These are phyloP conservation scores for Colletotrichum viniferum DNA, from an alignment of 2,329 filamentous ascomycete species.

Conservation along the genomic window DNA sequence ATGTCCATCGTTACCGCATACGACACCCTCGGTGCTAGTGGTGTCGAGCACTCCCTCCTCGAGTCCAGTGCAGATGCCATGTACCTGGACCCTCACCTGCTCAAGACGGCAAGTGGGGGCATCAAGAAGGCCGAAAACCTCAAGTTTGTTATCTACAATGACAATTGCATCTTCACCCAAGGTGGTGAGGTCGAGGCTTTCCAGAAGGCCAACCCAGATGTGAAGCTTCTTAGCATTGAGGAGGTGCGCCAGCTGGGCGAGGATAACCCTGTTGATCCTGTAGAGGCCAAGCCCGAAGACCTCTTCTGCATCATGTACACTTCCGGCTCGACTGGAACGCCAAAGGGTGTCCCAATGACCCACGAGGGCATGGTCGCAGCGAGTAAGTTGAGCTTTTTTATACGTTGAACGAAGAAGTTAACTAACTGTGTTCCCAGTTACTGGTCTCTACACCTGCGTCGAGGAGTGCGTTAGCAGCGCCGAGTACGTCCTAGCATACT, in stretches of 20 bases:
- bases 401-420: slow-evolving; percentile 10
- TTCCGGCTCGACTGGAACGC: slow-evolving; percentile 85
- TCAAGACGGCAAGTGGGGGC: slow-evolving; percentile 62
- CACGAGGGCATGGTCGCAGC: slow-evolving; percentile 83
- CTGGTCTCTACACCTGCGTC: slow-evolving; percentile 80
- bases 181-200: slow-evolving; percentile 58
- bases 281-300: slow-evolving; percentile 75
- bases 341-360: slow-evolving; percentile 85
- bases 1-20: slow-evolving; percentile 94
- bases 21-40: slow-evolving; percentile 85
- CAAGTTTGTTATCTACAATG: slow-evolving; percentile 68
- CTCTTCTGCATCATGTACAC: slow-evolving; percentile 87
- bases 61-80: slow-evolving; percentile 83
- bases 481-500: slow-evolving; percentile 85
- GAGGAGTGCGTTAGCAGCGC: slow-evolving; percentile 77
- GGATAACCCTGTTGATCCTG: slow-evolving; percentile 72
- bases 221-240: slow-evolving; percentile 58
- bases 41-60: slow-evolving; percentile 82
- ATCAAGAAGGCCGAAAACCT: slow-evolving; percentile 62
- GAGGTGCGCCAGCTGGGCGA: slow-evolving; percentile 63
- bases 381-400: slow-evolving; percentile 42
- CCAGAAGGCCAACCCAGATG: slow-evolving; percentile 57
- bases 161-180: slow-evolving; percentile 56
- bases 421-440: slow-evolving; percentile 49
- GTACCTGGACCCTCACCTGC: slow-evolving; percentile 83